Conservation (phyloP, 305 asterid species). For the Fraxinus nigra region DNA sequence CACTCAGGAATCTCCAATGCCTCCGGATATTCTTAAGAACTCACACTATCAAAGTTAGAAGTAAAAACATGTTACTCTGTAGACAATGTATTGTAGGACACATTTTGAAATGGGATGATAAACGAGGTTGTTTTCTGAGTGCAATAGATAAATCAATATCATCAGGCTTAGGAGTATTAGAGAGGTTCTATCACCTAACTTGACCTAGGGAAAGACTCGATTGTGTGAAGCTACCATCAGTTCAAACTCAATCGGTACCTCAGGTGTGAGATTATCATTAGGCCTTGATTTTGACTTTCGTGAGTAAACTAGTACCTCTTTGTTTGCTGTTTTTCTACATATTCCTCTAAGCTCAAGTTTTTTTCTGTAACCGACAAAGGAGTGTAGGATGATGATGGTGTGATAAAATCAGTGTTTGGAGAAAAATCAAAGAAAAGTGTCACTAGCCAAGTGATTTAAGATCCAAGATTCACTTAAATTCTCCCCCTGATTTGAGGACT, state of each 20-base stretch:
- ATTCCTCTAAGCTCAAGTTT: background rate
- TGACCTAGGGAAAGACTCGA: background rate
- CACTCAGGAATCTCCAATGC: background rate
- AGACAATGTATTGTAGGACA: background rate
- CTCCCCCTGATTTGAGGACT: background rate
- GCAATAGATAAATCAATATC: background rate
- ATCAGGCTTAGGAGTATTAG: background rate
- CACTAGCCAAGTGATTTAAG: background rate
- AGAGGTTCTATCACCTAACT: background rate
- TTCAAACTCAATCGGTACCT: background rate
- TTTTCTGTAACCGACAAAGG: background rate
- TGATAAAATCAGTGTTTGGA: background rate
- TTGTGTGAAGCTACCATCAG: background rate
- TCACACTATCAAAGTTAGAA: background rate
- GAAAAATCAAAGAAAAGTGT: background rate
- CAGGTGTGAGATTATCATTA: background rate
- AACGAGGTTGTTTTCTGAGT: background rate
- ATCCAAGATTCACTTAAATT: background rate
- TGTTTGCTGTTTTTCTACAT: background rate
- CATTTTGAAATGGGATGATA: background rate
- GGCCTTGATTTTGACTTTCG: background rate
- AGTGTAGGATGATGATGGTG: background rate
- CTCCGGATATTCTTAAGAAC: background rate
- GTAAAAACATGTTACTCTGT: background rate
- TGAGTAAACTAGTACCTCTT: background rate